phyloP scores from a whole-genome alignment of 805 yeast species.

The Saturnispora saitoi region DNA sequence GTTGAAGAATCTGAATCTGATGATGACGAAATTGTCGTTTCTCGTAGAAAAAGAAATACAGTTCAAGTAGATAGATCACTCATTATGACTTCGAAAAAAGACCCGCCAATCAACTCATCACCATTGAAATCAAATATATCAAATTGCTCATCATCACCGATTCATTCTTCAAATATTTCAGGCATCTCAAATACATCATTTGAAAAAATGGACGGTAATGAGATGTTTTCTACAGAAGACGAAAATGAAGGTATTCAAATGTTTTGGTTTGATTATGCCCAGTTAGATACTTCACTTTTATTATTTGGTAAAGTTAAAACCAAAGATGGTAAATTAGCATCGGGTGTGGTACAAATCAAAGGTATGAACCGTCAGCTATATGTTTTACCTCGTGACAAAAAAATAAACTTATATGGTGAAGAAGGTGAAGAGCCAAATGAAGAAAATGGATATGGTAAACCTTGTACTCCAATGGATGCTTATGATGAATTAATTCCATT shows the following conservation, averaged over 20 bases:
- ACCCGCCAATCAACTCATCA: conserved; percentile 20
- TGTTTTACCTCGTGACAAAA: conserved; percentile 58
- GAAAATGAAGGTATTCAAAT: conserved; percentile 45
- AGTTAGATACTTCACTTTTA: conserved; percentile 57
- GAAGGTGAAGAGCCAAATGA: conserved; percentile 32
- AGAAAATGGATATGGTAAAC: conserved; percentile 23
- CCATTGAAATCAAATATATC: conserved; percentile 15
- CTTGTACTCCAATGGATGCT: conserved; percentile 53
- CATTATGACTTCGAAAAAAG: conserved; percentile 31
- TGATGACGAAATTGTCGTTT: conserved; percentile 50
- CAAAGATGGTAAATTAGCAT: conserved; percentile 48
- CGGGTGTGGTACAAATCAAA: conserved; percentile 69
- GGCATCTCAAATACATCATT: conserved; percentile 20
- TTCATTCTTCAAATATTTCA: conserved; percentile 20
- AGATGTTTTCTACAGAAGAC: conserved; percentile 21
- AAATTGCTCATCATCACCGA: conserved; percentile 22
- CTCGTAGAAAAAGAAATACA: conserved; percentile 42
- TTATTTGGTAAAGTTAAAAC: conserved; percentile 76
- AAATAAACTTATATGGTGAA: conserved; percentile 30
- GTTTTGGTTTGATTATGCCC: conserved; percentile 88
- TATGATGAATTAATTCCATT: conserved; percentile 68
- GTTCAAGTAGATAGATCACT: conserved; percentile 34
- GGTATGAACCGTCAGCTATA: conserved; percentile 64
- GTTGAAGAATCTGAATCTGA: conserved; percentile 24
- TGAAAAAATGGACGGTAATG: conserved; percentile 29